Percentiles rank a stretch among this genome's conserved stretches.
Conservation (phyloP, 2,329 filamentous ascomycete species). For the Fusarium transvaalense region DNA sequence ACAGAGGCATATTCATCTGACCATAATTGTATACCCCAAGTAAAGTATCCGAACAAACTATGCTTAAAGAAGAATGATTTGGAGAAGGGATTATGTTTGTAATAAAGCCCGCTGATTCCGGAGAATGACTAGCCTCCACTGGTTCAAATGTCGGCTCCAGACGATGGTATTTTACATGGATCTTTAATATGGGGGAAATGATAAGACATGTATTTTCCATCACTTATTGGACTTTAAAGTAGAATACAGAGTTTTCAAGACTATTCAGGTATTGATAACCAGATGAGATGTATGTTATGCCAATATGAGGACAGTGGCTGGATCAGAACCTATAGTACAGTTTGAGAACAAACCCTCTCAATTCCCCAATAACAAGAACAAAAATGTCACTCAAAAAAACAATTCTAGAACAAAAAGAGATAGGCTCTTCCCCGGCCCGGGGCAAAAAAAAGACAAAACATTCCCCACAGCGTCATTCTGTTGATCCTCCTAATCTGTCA, state of each 20-base stretch:
- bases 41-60: background rate
- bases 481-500: constrained; percentile 8
- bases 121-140: constrained; percentile 9
- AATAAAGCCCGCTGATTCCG: constrained; percentile 22
- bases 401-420: constrained; percentile 36
- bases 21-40: constrained; percentile 5
- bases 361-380: background rate
- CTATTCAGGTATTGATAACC: background rate
- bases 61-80: constrained; percentile 10
- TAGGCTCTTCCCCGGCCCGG: constrained; percentile 37
- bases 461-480: constrained; percentile 41
- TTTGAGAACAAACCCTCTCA: background rate
- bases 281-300: background rate
- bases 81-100: constrained; percentile 9
- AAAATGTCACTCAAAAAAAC: constrained; percentile 11
- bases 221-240: background rate
- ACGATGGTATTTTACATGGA: background rate
- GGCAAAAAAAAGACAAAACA: constrained; percentile 16
- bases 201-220: constrained; percentile 11
- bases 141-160: constrained; percentile 15
- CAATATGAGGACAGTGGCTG: background rate
- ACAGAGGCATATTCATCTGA: constrained; percentile 9
- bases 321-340: background rate
- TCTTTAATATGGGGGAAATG: background rate
- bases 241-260: too few relatives aligned